A percentile compares a stretch with the other conserved stretches of the same genome.
Evolutionary conservation across 305 asterid species (phyloP).

Genomic region (Solanum hybrid): DNA sequence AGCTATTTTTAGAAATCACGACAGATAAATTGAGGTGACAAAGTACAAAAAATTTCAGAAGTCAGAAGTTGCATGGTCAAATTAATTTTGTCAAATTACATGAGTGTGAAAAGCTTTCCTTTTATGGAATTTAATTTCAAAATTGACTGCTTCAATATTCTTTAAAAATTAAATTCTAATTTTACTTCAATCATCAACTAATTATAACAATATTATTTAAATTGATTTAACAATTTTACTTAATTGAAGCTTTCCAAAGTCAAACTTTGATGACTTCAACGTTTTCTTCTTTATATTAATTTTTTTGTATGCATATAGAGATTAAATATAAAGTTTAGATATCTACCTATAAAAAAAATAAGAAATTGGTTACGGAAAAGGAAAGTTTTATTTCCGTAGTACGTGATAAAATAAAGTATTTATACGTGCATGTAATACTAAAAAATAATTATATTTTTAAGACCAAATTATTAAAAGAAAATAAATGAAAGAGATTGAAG

Average conservation of each 20-base stretch:
- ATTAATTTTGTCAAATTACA: neutral
- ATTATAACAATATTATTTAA: neutral
- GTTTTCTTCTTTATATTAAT: neutral
- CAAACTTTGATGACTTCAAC: neutral
- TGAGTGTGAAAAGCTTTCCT: neutral
- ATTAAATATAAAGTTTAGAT: neutral
- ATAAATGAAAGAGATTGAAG: neutral
- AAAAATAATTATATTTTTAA: neutral
- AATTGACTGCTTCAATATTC: neutral
- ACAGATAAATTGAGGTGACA: neutral
- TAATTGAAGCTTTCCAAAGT: neutral
- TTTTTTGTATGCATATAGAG: neutral
- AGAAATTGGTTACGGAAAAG: neutral
- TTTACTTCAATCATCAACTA: neutral
- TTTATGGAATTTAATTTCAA: neutral
- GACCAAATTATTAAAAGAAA: neutral
- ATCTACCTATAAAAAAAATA: neutral
- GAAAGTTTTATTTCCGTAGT: neutral
- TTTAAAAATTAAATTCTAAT: neutral
- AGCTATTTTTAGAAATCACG: neutral
- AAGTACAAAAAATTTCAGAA: neutral
- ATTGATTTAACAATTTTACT: neutral
- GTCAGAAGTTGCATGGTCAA: neutral
- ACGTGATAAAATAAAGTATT: neutral
- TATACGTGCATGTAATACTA: neutral